Percentiles rank a stretch among this genome's conserved stretches.
phyloP scores from a whole-genome alignment of 2,329 filamentous ascomycete species.

The Myriosclerotinia curreyana region DNA sequence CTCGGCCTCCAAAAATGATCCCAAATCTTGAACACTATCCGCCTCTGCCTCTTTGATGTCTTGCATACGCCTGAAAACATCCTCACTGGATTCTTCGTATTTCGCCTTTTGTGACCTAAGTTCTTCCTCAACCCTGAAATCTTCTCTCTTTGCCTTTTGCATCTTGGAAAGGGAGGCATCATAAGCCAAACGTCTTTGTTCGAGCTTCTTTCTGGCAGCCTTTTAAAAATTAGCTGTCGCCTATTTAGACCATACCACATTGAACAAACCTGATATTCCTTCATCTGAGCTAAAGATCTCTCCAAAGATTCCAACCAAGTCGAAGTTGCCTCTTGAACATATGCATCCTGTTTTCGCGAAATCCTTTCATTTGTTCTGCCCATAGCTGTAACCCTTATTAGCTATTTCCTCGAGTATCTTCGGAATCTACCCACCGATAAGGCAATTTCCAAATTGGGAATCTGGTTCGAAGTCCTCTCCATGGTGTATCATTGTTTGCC shows the following conservation, averaged over 20 bases:
- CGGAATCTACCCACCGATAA: conserved; percentile 52
- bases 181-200: conserved; percentile 82
- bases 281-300: conserved; percentile 88
- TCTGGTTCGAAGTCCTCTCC: conserved; percentile 90
- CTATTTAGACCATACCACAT: conserved; percentile 13
- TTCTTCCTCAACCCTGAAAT: conserved; percentile 91
- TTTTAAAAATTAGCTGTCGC: conserved; percentile 43
- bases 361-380: conserved; percentile 87
- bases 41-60: conserved; percentile 91
- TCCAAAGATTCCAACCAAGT: conserved; percentile 93
- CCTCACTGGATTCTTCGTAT: conserved; percentile 92
- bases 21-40: conserved; percentile 77
- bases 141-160: conserved; percentile 90
- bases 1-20: conserved; percentile 81
- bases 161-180: conserved; percentile 87
- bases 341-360: conserved; percentile 79
- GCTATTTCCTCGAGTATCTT: conserved; percentile 11
- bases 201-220: conserved; percentile 89
- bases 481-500: conserved; percentile 80
- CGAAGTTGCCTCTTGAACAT: conserved; percentile 71
- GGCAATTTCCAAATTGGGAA: conserved; percentile 85
- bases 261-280: conserved; percentile 81
- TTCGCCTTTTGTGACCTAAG: conserved; percentile 87
- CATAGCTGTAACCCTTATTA: conserved; percentile 52
- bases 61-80: conserved; percentile 88